These are phyloP conservation scores for Thamnidium elegans DNA, from an alignment of 192 early-diverging fungal genomes.

Conservation along the genomic window DNA sequence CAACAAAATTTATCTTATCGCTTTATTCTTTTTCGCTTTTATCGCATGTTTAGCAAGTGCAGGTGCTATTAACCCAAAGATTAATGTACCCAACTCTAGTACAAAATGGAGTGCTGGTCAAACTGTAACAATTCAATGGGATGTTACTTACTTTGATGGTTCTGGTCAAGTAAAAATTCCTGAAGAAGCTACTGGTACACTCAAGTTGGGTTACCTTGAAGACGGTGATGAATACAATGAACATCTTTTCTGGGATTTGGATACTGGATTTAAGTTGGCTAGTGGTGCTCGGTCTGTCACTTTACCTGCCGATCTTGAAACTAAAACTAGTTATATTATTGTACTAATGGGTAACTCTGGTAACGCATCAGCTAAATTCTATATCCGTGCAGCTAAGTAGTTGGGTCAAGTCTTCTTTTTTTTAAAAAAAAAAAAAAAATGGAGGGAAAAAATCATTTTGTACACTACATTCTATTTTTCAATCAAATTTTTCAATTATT, in stretches of 20 bases:
- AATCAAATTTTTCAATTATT: neutral
- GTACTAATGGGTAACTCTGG: conserved; percentile 31
- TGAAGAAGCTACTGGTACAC: conserved; percentile 9
- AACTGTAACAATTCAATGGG: conserved; percentile 18
- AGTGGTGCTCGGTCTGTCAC: conserved; percentile 14
- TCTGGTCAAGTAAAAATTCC: too few relatives aligned
- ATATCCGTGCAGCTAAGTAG: conserved; percentile 12
- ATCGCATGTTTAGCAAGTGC: conserved; percentile 5
- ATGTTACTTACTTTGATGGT: conserved; percentile 4
- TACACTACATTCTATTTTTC: neutral
- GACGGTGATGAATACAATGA: conserved; percentile 15
- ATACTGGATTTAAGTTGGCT: conserved; percentile 14
- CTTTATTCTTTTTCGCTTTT: neutral
- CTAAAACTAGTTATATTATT: conserved; percentile 24
- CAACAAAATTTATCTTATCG: too few relatives aligned
- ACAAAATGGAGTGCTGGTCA: conserved; percentile 26
- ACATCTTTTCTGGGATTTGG: conserved; percentile 19
- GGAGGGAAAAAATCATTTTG: neutral
- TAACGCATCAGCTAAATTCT: conserved; percentile 23
- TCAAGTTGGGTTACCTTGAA: conserved; percentile 26
- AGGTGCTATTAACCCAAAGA: conserved; percentile 14
- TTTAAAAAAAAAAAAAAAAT: too few relatives aligned
- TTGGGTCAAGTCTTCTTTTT: too few relatives aligned
- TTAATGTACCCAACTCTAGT: conserved; percentile 4
- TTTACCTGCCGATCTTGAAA: conserved; percentile 11